Evolutionary conservation across 257 asterid species (phyloP).

Genomic region (Vinca minor): DNA sequence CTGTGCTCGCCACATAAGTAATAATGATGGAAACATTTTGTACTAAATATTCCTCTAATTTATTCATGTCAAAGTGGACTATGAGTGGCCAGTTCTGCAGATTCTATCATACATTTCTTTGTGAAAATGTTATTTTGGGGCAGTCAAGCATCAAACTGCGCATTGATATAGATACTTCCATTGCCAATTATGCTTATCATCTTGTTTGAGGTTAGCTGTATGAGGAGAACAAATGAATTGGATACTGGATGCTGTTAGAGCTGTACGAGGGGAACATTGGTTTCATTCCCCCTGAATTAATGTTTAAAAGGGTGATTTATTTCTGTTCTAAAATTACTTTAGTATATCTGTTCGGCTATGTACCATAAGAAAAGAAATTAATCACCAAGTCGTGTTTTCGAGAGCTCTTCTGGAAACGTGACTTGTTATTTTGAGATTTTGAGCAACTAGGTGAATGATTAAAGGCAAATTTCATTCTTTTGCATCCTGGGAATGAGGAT

Average conservation of each 20-base stretch:
- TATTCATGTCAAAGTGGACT: background rate
- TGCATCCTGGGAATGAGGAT: no score
- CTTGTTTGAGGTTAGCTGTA: background rate
- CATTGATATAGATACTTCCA: background rate
- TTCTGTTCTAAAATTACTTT: background rate
- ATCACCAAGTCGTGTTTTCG: background rate
- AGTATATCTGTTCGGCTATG: background rate
- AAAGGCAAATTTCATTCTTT: background rate
- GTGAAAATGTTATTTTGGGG: background rate
- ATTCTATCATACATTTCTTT: background rate
- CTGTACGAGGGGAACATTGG: background rate
- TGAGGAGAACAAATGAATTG: background rate
- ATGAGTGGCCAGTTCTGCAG: background rate
- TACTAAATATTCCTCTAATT: background rate
- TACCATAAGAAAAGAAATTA: background rate
- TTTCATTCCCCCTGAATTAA: background rate
- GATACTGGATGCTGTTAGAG: background rate
- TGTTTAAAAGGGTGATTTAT: background rate
- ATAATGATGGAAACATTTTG: background rate
- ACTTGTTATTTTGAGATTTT: background rate
- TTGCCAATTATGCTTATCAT: background rate
- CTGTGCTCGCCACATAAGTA: background rate
- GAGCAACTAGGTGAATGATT: background rate
- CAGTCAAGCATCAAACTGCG: background rate
- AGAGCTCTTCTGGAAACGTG: background rate